Base-by-base conservation (phyloP, 129 eudicot genomes). In the Flaveria sonorensis region DNA sequence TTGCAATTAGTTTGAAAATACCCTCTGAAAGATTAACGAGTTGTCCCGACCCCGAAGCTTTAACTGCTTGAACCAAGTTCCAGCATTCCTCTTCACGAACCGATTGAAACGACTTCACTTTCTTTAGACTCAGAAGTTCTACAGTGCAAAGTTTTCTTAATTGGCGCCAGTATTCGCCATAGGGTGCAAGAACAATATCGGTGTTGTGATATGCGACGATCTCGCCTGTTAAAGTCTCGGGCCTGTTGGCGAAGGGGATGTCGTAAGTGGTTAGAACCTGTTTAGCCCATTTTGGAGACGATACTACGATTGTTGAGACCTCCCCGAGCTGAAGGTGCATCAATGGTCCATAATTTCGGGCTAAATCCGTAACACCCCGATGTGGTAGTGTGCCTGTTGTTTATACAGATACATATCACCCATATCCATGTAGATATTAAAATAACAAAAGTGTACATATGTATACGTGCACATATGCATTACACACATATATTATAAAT, bases 271-370 rank as follows among this genome's bases (percentile, higher is more conserved):
- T 79, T 63, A 79, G 26, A 39, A 79, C 62, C 63, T 71, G 73
- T 79, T 79, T 79, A 50, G 83, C 83, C 83, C 78, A 79, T 79
- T 71, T 80, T 1, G 79, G 79, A 52, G 83, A 72, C 0, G 83
- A 74, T 10, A 73, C 79, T 8, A 80, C 69, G 62, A 80, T 80
- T 28, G 78, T 4, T 7, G 83, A 79, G 4, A 79, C 83, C 39
- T 80, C 83, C 4, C 83, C 83, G 5, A 80, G 83, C 20, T 73
- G 79, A 4, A 80, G 46, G 46, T 73, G 79, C 79, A 80, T 80
- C 26, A 73, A 52, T 42, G 79, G 12, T 26, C 83, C 83, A 59
- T 80, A 59, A 19, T 65, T 80, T 65, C 75, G 57, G 20, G 83
- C 62, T 46, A 80, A 26, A 9, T 80, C 75, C 75, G 15, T 73